Percentiles rank a stretch among this genome's conserved stretches.
Conservation (phyloP, 2,329 filamentous ascomycete species). For the Tolypocladium ophioglossoides region DNA sequence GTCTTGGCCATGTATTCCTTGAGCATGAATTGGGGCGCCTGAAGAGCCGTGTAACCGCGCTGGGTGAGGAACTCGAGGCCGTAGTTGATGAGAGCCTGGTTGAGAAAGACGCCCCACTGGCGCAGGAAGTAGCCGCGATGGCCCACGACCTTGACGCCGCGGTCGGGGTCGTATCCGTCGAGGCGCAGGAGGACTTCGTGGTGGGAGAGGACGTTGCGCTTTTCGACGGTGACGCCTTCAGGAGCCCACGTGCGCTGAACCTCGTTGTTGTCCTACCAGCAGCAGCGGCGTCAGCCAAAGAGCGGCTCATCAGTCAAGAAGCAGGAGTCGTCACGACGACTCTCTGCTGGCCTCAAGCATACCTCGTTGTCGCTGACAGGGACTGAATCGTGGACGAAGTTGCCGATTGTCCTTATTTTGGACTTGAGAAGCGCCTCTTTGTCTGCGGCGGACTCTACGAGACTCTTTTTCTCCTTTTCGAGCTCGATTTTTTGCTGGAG, state of each 20-base stretch:
- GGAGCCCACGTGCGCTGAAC: constrained; percentile 72
- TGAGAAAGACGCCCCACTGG: constrained; percentile 81
- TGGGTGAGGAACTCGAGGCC: constrained; percentile 78
- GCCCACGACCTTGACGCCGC: constrained; percentile 87
- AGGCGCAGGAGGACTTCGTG: constrained; percentile 85
- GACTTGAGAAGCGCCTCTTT: constrained; percentile 65
- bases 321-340: neutral
- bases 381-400: constrained; percentile 71
- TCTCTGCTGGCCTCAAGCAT: constrained; percentile 5
- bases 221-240: constrained; percentile 61
- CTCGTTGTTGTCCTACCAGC: constrained; percentile 61
- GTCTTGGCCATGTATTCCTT: constrained; percentile 97
- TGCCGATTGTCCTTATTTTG: constrained; percentile 71
- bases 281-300: neutral
- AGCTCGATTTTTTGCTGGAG: constrained; percentile 68
- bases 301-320: neutral
- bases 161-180: constrained; percentile 86
- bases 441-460: constrained; percentile 61
- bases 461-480: constrained; percentile 71
- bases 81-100: constrained; percentile 91
- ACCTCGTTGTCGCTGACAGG: constrained; percentile 75
- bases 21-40: constrained; percentile 90
- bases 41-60: constrained; percentile 72
- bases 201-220: constrained; percentile 73
- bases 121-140: constrained; percentile 91